Evolutionary conservation across 306 rosid genomes (phyloP), one percentile per base, ranked within the genome.

Genomic region (Fragaria iinumae): DNA sequence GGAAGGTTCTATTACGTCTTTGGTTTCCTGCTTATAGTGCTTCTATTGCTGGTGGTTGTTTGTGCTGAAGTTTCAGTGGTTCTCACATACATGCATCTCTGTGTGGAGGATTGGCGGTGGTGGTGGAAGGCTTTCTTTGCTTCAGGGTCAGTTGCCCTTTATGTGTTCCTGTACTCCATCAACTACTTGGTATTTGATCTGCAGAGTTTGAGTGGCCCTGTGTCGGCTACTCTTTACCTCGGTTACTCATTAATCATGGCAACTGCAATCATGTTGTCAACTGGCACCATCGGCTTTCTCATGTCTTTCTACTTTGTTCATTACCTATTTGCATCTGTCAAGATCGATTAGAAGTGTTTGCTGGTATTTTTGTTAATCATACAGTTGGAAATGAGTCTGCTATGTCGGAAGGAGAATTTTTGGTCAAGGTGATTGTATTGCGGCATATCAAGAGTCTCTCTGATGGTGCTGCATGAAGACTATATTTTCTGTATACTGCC

Each of bases 51-150:
- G 82, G 89, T 89, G 45, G 79, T 91, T 48, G 98, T 93, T 67
- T 93, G 98, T 71, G 98, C 98, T 29, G 97, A 91, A 79, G 98
- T 93, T 76, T 93, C 98, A 1, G 97, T 93, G 80, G 98, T 93
- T 68, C 98, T 93, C 81, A 91, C 98, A 44, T 91, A 93, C 79
- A 93, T 93, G 98, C 98, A 93, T 84, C 93, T 93, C 60, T 93
- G 98, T 78, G 98, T 93, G 67, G 98, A 93, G 87, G 98, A 93
- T 80, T 93, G 98, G 97, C 87, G 85, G 50, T 93, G 98, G 98
- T 93, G 98, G 98, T 93, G 98, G 98, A 93, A 93, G 86, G 92
- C 98, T 73, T 93, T 93, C 89, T 93, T 83, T 59, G 98, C 98
- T 39, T 91, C 98, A 2, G 98, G 98, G 67, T 91, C 98, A 20